These are phyloP conservation scores for Angomonas desouzai DNA, from an alignment of 208 protist species.

Conservation along the genomic window DNA sequence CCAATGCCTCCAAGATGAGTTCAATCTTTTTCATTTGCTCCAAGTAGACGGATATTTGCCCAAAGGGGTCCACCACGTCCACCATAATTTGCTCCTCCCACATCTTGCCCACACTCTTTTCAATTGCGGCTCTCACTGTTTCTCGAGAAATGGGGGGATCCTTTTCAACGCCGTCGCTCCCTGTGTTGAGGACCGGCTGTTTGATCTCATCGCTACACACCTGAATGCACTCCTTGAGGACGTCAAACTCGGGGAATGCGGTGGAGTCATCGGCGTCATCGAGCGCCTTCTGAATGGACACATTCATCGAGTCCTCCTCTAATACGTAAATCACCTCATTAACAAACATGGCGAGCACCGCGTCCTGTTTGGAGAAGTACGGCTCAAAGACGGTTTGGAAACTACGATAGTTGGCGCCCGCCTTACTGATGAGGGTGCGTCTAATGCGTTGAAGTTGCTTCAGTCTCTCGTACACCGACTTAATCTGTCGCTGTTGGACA, in stretches of 20 bases:
- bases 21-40: constrained; percentile 87
- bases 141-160: constrained; percentile 59
- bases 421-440: constrained; percentile 57
- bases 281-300: constrained; percentile 74
- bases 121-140: constrained; percentile 38
- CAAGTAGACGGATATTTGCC: constrained; percentile 65
- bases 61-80: constrained; percentile 70
- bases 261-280: constrained; percentile 35
- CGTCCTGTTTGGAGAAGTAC: constrained; percentile 86
- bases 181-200: constrained; percentile 43
- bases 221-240: constrained; percentile 69
- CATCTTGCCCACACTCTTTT: constrained; percentile 48
- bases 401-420: constrained; percentile 43
- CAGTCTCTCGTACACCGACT: constrained; percentile 58
- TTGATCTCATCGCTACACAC: constrained; percentile 65
- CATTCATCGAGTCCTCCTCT: constrained; percentile 55
- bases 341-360: constrained; percentile 64
- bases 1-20: constrained; percentile 70
- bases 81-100: constrained; percentile 87
- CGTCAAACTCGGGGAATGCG: constrained; percentile 32
- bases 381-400: constrained; percentile 79
- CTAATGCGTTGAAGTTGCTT: constrained; percentile 69
- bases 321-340: constrained; percentile 58
- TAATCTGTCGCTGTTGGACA: constrained; percentile 59
- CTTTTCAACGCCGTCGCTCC: constrained; percentile 45